These are phyloP conservation scores for Crepidotus variabilis DNA, from an alignment of 768 basidiomycete species.

Conservation along the genomic window DNA sequence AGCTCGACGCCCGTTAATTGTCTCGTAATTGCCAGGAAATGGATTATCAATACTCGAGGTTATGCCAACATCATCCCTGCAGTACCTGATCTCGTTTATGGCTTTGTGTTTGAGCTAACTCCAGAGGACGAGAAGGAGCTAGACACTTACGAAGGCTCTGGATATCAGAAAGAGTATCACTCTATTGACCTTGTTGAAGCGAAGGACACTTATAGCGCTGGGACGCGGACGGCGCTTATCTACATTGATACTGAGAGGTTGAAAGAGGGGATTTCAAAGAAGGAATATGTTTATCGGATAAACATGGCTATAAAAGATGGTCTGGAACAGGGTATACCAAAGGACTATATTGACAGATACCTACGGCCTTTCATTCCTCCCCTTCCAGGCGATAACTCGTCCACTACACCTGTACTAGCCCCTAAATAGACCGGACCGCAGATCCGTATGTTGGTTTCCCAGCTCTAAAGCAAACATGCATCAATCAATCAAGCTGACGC, in stretches of 20 bases:
- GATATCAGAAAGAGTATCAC: constrained; percentile 33
- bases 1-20: background rate
- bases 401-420: constrained; percentile 1
- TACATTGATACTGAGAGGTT: constrained; percentile 37
- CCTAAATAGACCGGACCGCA: constrained; percentile 12
- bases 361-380: constrained; percentile 38
- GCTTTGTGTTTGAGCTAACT: constrained; percentile 39
- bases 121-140: constrained; percentile 34
- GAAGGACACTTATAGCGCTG: background rate
- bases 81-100: constrained; percentile 36
- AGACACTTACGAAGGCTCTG: constrained; percentile 36
- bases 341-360: constrained; percentile 40
- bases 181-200: constrained; percentile 20
- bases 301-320: constrained; percentile 43
- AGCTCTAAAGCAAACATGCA: constrained; percentile 26
- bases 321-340: constrained; percentile 32
- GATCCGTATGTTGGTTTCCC: constrained; percentile 6
- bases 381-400: background rate
- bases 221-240: constrained; percentile 27
- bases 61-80: constrained; percentile 45
- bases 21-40: constrained; percentile 31
- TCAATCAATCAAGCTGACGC: constrained; percentile 18
- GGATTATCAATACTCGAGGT: constrained; percentile 41
- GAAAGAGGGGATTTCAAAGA: constrained; percentile 26
- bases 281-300: constrained; percentile 44